phyloP scores from a whole-genome alignment of 352 stramenopile genomes.

The Pythium angustatum region DNA sequence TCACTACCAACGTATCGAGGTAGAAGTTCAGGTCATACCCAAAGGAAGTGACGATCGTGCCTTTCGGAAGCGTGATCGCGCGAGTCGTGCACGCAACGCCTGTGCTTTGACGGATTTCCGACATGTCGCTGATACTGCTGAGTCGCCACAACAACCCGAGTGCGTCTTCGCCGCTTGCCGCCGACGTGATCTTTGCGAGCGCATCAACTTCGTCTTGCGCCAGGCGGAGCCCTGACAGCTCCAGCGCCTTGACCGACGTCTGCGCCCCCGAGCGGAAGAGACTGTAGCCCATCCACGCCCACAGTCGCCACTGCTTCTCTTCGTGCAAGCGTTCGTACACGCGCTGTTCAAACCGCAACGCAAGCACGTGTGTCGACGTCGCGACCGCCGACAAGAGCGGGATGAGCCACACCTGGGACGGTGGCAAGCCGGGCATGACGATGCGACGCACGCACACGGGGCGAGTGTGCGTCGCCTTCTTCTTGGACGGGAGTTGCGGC shows the following conservation, averaged over 20 bases:
- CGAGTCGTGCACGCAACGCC: background rate
- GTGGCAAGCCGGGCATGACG: background rate
- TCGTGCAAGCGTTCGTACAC: background rate
- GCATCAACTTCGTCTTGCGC: conserved; percentile 2
- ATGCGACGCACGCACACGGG: background rate
- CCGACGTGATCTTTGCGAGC: background rate
- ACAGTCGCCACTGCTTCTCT: background rate
- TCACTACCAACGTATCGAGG: background rate
- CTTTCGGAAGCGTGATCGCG: background rate
- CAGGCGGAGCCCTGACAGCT: background rate
- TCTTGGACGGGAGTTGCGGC: conserved; percentile 1
- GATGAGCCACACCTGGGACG: background rate
- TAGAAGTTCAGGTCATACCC: background rate
- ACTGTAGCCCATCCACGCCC: background rate
- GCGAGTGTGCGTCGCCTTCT: background rate
- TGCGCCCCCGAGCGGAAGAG: background rate
- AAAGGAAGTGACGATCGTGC: background rate
- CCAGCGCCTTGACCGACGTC: background rate
- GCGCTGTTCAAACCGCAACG: background rate
- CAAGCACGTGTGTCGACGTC: background rate
- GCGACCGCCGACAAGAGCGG: background rate
- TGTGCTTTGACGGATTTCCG: background rate
- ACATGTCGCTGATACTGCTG: background rate
- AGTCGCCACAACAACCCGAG: conserved; percentile 3
- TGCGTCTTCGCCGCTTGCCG: background rate